Evolutionary conservation across 768 basidiomycete genomes (phyloP), one percentile per base, ranked within the genome.

Genomic region (Russula dissimulans): DNA sequence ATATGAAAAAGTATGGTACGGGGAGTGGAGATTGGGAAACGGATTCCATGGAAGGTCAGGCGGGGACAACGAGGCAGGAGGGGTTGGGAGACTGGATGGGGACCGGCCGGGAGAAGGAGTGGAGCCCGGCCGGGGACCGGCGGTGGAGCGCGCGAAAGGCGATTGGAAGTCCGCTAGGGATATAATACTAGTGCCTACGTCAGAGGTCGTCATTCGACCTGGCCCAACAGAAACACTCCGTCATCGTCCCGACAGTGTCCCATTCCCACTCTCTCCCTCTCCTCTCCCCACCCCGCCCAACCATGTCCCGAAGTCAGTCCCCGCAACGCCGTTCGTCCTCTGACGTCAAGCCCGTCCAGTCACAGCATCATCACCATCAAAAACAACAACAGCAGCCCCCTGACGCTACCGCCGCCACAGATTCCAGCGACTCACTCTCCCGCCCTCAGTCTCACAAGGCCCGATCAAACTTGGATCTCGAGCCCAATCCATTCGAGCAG

Each of bases 401-500:
- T 43, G 54, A 57, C 34, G 58, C 31, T 31, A 8, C 39, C 29
- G 6, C 42, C 34, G 5, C 57, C 9, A 9, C 26, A 22, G 59
- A 63, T 54, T 32, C 58, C 7, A 50, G 42, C 18, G 57, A 54
- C 36, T 15, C 59, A 15, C 42, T 57, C 39, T 5, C 52, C 18
- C 58, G 53, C 36, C 8, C 54, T 2, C 60, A 63, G 53, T 32
- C 55, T 34, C 59, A 14, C 57, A 65, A 53, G 77, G 39, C 79
- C 8, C 82, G 71, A 82, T 77, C 29, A 79, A 86, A 87, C 68
- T 85, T 89, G 71, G 78, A 81, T 71, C 80, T 89, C 39, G 93
- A 95, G 69, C 89, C 87, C 0, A 95, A 95, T 70, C 93, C 94
- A 0, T 97, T 97, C 69, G 95, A 99, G 70, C 90, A 93, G 73